Base-by-base conservation (phyloP, 2,329 filamentous ascomycete genomes). In the Piedraia hortae region DNA sequence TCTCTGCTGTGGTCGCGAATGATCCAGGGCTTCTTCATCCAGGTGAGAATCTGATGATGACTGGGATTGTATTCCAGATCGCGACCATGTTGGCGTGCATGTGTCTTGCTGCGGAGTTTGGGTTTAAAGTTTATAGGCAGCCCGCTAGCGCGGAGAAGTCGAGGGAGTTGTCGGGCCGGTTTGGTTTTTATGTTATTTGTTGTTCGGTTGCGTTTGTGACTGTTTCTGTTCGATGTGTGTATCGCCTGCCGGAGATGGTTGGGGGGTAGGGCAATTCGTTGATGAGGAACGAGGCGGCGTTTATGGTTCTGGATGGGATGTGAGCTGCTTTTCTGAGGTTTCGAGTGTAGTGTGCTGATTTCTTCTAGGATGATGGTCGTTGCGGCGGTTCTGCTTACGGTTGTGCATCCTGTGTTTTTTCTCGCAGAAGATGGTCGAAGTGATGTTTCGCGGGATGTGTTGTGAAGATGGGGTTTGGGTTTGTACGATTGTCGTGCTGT, bases 201-300 rank as follows among this genome's bases (percentile, higher is more conserved):
- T 47, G 70, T 10, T 38, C 45, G 1, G 38, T 68, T 2, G 53
- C 62, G 2, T 65, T 63, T n/a, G 23, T 69, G 7, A 56, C 53
- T 34, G 64, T 74, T 35, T 61, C 72, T 31, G 59, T 61, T 33
- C 50, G 69, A 12, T 65, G 59, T 34, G 54, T 64, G 19, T 74
- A 64, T 42, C 58, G 68, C 30, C 34, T 54, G 4, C 51, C 51
- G 4, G 51, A 54, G 31, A 54, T 54, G 51, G 46, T 50, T 4
- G 50, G 50, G 12, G 51, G 51, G 3, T 55, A 51, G 51, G 50
- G 50, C 11, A 49, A 46, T 20, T 35, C 41, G 0, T 29, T 53
- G 19, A 54, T 54, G 51, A 43, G 44, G 23, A 47, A 47, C 16
- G 49, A 55, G 34, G 37, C 38, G 4, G 50, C 53, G 25, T 55